These are phyloP conservation scores for Cyclotella atomus DNA, from an alignment of 108 stramenopile species.

Conservation along the genomic window DNA sequence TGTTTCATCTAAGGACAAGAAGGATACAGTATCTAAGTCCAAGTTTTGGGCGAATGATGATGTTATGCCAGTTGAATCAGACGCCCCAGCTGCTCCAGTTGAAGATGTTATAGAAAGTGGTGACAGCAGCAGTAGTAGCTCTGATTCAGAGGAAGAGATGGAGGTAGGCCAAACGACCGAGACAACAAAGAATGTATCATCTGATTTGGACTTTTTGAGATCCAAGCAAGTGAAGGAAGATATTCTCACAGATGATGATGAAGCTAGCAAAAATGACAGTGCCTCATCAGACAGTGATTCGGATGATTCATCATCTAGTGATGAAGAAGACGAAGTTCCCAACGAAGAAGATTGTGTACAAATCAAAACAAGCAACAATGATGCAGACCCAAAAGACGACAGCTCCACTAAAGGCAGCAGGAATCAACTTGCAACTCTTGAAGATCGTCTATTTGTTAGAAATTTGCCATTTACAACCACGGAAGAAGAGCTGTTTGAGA, in stretches of 20 bases:
- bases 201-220: conserved; percentile 83
- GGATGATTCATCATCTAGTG: conserved; percentile 32
- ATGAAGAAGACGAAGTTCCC: conserved; percentile 19
- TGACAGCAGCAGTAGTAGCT: conserved; percentile 43
- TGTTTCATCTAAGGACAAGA: conserved; percentile 13
- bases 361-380: background rate
- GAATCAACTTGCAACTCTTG: conserved; percentile 2
- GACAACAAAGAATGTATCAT: conserved; percentile 14
- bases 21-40: conserved; percentile 47
- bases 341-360: conserved; percentile 2
- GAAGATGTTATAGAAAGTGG: conserved; percentile 35
- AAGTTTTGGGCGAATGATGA: conserved; percentile 91
- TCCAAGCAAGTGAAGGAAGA: conserved; percentile 72
- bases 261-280: conserved; percentile 25
- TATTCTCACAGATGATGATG: conserved; percentile 63
- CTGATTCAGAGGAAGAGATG: conserved; percentile 13
- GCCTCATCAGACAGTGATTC: conserved; percentile 26
- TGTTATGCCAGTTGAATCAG: conserved; percentile 32
- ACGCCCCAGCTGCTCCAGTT: background rate
- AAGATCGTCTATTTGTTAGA: conserved; percentile 88
- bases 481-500: conserved; percentile 90
- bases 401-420: conserved; percentile 10
- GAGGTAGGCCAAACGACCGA: conserved; percentile 29
- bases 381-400: background rate
- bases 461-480: conserved; percentile 94